These are phyloP conservation scores for Sclerotinia spermophila DNA, from an alignment of 2,329 filamentous ascomycete species.

Conservation along the genomic window DNA sequence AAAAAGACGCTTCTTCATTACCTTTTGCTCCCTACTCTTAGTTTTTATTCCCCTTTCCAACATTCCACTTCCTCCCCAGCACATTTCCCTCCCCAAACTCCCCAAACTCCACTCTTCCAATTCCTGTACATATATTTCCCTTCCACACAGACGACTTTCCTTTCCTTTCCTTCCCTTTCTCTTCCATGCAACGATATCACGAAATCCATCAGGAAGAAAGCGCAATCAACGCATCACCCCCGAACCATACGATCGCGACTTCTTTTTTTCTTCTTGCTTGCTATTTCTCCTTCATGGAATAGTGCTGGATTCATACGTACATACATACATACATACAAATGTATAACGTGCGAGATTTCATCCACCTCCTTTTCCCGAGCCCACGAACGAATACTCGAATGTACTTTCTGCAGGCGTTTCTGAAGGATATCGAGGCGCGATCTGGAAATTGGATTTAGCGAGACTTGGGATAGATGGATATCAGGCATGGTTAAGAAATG, in stretches of 20 bases:
- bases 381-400: neutral
- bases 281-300: neutral
- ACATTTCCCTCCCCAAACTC: neutral
- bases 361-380: no score
- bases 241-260: neutral
- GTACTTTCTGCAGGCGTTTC: neutral
- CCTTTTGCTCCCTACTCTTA: neutral
- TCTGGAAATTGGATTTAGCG: neutral
- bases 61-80: neutral
- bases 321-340: no score
- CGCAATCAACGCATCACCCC: neutral
- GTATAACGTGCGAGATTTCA: no score
- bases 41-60: neutral
- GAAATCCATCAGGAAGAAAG: neutral
- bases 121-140: neutral
- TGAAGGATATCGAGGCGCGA: neutral
- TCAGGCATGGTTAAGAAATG: neutral
- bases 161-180: neutral
- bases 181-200: neutral
- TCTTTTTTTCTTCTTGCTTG: neutral
- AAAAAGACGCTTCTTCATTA: neutral
- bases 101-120: neutral
- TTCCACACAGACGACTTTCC: neutral
- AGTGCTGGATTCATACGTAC: no score
- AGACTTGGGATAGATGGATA: neutral